Evolutionary conservation across 176 grass and related monocot species (phyloP).

Genomic region (Paspalum vaginatum): DNA sequence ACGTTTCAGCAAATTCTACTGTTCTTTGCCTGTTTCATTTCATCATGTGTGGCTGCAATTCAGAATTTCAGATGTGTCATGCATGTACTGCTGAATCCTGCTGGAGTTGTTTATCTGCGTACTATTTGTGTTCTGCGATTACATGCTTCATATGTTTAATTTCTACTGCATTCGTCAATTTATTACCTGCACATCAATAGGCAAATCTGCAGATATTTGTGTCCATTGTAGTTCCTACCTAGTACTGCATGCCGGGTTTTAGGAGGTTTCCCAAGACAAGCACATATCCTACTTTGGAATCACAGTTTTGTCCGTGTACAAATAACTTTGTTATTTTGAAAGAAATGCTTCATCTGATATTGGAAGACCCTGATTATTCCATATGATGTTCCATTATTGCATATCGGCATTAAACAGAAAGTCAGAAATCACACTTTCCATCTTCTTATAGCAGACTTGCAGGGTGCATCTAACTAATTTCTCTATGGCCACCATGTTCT

Average conservation of each 20-base stretch:
- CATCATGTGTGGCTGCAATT: no score
- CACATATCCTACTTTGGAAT: not conserved
- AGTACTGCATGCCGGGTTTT: not conserved
- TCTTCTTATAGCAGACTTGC: not conserved
- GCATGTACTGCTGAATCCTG: no score
- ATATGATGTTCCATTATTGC: not conserved
- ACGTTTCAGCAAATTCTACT: not conserved
- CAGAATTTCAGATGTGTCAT: no score
- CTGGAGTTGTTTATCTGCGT: no score
- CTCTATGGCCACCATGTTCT: not conserved
- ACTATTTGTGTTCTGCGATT: not conserved
- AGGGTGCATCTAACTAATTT: not conserved
- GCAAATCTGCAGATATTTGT: not conserved
- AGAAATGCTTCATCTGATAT: not conserved
- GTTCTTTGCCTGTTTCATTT: not conserved
- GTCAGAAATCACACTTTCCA: not conserved
- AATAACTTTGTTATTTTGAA: not conserved
- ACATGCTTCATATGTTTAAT: not conserved
- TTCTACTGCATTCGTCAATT: not conserved
- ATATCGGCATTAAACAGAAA: not conserved
- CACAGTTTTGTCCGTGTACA: not conserved
- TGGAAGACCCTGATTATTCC: not conserved
- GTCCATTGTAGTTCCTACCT: not conserved
- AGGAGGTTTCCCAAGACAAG: not conserved
- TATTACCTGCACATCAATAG: not conserved